These are phyloP conservation scores for Macrocystidia cucumis DNA, from an alignment of 1,284 basidiomycete species.

Conservation along the genomic window DNA sequence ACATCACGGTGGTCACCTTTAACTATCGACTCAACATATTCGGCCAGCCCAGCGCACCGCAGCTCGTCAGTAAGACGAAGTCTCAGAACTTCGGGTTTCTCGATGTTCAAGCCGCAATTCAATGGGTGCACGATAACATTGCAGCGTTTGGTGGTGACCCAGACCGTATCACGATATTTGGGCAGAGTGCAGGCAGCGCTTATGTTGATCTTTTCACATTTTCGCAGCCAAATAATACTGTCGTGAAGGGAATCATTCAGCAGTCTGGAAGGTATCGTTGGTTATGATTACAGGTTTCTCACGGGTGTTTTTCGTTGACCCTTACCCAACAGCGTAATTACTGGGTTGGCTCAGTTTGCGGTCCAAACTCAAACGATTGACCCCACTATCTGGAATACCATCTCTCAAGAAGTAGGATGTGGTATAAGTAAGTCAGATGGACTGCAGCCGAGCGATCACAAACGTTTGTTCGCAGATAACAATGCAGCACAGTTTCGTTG, in stretches of 20 bases:
- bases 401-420: conserved; percentile 22
- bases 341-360: neutral
- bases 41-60: conserved; percentile 26
- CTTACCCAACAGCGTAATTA: no score
- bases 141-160: conserved; percentile 28
- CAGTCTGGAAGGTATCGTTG: conserved; percentile 24
- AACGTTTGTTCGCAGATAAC: conserved; percentile 10
- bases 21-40: conserved; percentile 29
- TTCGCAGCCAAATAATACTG: conserved; percentile 21
- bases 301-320: no score
- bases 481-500: conserved; percentile 20
- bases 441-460: no score
- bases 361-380: conserved; percentile 8
- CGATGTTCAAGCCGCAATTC: conserved; percentile 22
- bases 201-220: conserved; percentile 23
- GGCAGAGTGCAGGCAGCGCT: conserved; percentile 25
- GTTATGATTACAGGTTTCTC: no score
- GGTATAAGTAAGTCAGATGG: conserved; percentile 15
- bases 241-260: conserved; percentile 24
- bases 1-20: conserved; percentile 24
- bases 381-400: conserved; percentile 18
- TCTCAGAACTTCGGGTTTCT: conserved; percentile 25
- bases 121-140: conserved; percentile 28
- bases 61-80: conserved; percentile 15
- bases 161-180: conserved; percentile 22